Conservation (phyloP, 2,329 filamentous ascomycete species). For the Diaporthe vaccinii region DNA sequence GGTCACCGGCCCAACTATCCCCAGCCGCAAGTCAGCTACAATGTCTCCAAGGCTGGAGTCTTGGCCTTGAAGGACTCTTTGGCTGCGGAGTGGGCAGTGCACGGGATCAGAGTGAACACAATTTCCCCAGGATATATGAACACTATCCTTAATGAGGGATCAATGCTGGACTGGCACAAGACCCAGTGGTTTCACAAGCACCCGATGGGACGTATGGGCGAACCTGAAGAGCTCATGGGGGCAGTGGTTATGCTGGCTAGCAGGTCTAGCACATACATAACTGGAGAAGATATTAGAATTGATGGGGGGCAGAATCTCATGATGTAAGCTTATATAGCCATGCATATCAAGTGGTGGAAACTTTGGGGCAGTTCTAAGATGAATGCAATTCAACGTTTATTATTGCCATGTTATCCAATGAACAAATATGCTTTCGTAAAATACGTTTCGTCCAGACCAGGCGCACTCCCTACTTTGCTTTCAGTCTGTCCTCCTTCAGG, state of each 20-base stretch:
- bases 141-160: constrained; percentile 78
- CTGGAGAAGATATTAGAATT: constrained; percentile 74
- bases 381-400: not conserved
- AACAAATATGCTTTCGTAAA: not conserved
- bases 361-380: not conserved
- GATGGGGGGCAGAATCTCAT: constrained; percentile 63
- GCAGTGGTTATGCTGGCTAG: constrained; percentile 72
- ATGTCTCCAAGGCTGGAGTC: constrained; percentile 78
- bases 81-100: constrained; percentile 79
- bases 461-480: not conserved
- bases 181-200: constrained; percentile 70
- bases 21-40: constrained; percentile 80
- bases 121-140: constrained; percentile 84
- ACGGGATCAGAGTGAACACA: constrained; percentile 79
- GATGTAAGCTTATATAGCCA: constrained; percentile 29
- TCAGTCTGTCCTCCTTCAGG: constrained; percentile 38
- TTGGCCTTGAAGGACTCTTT: constrained; percentile 73
- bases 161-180: constrained; percentile 66
- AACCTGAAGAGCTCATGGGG: constrained; percentile 73
- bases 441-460: not conserved
- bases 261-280: constrained; percentile 76
- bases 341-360: too few species aligned
- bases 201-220: constrained; percentile 75
- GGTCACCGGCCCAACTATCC: constrained; percentile 79
- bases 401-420: not conserved